Evolutionary conservation across 352 stramenopile species (phyloP).

Genomic region (Globisporangium barbulae): DNA sequence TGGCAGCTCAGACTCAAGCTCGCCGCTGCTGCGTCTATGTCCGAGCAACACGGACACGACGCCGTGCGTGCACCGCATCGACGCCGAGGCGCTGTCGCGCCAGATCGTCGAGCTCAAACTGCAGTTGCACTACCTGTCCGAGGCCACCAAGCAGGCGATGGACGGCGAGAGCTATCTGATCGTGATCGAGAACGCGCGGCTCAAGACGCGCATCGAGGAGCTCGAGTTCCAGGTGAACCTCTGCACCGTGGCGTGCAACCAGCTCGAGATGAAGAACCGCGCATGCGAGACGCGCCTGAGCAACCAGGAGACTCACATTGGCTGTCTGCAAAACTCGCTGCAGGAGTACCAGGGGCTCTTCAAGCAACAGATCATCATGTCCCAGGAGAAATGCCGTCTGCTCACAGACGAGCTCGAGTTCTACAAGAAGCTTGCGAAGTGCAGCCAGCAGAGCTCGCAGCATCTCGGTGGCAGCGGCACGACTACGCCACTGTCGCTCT

Average conservation of each 20-base stretch:
- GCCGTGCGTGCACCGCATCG: conserved; percentile 49
- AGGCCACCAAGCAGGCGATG: conserved; percentile 56
- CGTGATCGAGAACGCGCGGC: conserved; percentile 59
- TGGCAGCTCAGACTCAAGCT: no score
- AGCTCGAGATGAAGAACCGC: conserved; percentile 69
- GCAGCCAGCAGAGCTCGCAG: conserved; percentile 38
- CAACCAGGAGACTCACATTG: conserved; percentile 74
- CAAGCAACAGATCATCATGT: conserved; percentile 83
- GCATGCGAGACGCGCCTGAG: conserved; percentile 61
- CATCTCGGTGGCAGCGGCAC: conserved; percentile 1
- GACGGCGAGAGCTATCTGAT: conserved; percentile 61
- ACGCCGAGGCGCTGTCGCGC: conserved; percentile 55
- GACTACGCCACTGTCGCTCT: neutral
- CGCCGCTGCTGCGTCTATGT: neutral
- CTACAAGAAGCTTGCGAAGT: conserved; percentile 79
- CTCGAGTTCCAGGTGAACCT: conserved; percentile 68
- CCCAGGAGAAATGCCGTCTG: conserved; percentile 70
- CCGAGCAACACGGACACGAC: conserved; percentile 15
- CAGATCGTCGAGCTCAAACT: conserved; percentile 80
- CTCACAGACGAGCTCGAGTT: conserved; percentile 78
- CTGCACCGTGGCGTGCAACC: conserved; percentile 50
- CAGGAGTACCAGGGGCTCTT: conserved; percentile 80
- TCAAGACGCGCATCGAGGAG: conserved; percentile 72
- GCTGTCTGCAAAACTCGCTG: conserved; percentile 69
- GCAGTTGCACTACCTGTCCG: conserved; percentile 64